Evolutionary conservation across 257 asterid genomes (phyloP).

Genomic region (Penstemon eatonii): DNA sequence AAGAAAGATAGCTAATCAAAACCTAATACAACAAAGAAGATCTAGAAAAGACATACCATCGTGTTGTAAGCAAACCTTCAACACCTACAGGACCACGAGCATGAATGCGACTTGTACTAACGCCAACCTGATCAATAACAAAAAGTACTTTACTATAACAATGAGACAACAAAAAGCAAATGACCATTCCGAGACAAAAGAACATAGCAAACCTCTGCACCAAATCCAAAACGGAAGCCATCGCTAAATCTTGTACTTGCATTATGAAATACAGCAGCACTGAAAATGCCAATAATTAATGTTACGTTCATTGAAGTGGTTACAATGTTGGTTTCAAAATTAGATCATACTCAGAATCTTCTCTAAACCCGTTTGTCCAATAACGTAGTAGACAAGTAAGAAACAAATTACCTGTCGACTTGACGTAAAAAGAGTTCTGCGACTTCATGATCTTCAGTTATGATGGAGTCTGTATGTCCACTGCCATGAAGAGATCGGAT

Average conservation of each 20-base stretch:
- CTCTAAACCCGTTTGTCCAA: not conserved
- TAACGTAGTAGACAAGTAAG: not conserved
- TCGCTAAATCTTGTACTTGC: slow-evolving; percentile 93
- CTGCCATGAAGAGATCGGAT: slow-evolving; percentile 44
- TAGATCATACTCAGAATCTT: not conserved
- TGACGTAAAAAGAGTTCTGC: slow-evolving; percentile 71
- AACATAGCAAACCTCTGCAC: slow-evolving; percentile 79
- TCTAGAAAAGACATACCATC: slow-evolving; percentile 55
- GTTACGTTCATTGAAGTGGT: slow-evolving; percentile 14
- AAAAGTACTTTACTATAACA: slow-evolving; percentile 16
- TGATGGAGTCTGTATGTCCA: slow-evolving; percentile 85
- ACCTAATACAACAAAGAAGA: not conserved
- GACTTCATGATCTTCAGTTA: slow-evolving; percentile 71
- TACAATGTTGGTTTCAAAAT: not conserved
- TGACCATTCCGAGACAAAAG: not conserved
- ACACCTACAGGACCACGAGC: slow-evolving; percentile 99
- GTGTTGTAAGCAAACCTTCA: slow-evolving; percentile 87
- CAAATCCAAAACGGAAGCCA: slow-evolving; percentile 94
- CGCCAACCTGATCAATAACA: slow-evolving; percentile 68
- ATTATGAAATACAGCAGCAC: slow-evolving; percentile 95
- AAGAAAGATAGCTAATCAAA: not conserved
- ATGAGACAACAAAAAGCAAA: not conserved
- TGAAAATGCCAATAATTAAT: slow-evolving; percentile 31
- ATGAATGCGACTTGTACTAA: slow-evolving; percentile 93
- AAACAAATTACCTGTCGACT: slow-evolving; percentile 54